Base-by-base conservation (phyloP, 2,329 filamentous ascomycete genomes). In the Sporothrix globosa region DNA sequence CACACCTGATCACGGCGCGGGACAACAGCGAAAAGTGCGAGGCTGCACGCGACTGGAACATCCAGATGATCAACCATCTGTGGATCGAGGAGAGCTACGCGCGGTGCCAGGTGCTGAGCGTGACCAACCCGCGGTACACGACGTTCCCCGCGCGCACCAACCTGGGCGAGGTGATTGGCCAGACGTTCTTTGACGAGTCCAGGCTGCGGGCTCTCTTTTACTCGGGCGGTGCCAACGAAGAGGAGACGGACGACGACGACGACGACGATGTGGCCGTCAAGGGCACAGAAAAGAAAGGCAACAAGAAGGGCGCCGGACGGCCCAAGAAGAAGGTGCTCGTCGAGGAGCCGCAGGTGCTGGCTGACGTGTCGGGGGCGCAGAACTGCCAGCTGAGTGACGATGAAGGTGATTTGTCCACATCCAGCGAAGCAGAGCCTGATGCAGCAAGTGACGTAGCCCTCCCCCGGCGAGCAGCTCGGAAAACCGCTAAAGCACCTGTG, bases 51-150 rank as follows among this genome's bases (percentile, higher is more conserved):
- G 96, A 98, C 80, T 99, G 96, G 96, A 91, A 91, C 68, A 90
- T 98, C 69, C 83, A 93, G 70, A 91, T 97, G 75, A 84, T 97
- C 75, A 99, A 98, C 78, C 96, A 99, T 78, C 85, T 99, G 0
- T 99, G 96, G 96, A 86, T 99, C 60, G 96, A 99, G 79, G 96
- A 99, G 77, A 96, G 93, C 80, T 99, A 98, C 77, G 93, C 95
- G 1, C 93, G 91, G 78, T 97, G 93, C 82, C 86, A 91, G 76
- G 83, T 91, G 71, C 91, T 92, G 77, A 87, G 88, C 0, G 82
- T 94, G 27, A 91, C 91, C 4, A 87, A 92, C 67, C 83, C 86
- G 10, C 90, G 91, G 73, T 99, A 97, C 78, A 92, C 87, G 0
- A 90, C 93, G 77, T 99, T 98, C 74, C 96, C 96, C 19, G 86